A percentile compares a stretch with the other conserved stretches of the same genome.
Evolutionary conservation across 768 basidiomycete species (phyloP).

Genomic region (Serendipita sp.): DNA sequence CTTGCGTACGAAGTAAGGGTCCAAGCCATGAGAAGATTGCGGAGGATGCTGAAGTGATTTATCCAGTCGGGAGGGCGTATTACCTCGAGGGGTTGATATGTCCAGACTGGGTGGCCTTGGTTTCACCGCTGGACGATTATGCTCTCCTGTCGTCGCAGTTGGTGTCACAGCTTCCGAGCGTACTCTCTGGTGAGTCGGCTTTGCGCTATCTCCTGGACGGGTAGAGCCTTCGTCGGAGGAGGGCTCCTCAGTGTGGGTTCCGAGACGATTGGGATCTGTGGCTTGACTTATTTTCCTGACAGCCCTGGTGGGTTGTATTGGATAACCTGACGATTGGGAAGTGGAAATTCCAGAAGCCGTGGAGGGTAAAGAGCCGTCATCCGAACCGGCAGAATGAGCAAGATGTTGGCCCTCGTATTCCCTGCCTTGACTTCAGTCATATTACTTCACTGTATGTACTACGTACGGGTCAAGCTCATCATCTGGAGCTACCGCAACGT

Average conservation of each 20-base stretch:
- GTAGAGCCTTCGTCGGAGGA: not conserved
- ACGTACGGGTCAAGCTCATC: conserved; percentile 74
- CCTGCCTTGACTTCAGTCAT: not conserved
- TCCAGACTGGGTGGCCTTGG: not conserved
- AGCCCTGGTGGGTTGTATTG: not conserved
- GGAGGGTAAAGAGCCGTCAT: conserved; percentile 31
- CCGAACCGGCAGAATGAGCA: conserved; percentile 44
- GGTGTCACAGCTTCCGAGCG: not conserved
- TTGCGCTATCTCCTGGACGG: not conserved
- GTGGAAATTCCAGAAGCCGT: conserved; percentile 30
- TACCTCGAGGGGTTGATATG: not conserved
- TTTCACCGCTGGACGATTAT: not conserved
- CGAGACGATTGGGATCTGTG: not conserved
- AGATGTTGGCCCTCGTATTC: conserved; percentile 15
- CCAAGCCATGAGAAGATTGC: not conserved
- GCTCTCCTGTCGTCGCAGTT: too few species aligned
- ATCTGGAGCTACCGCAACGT: conserved; percentile 31
- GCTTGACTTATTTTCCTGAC: not conserved
- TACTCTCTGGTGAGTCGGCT: conserved; percentile 20
- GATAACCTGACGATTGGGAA: conserved; percentile 32
- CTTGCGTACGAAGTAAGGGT: not conserved
- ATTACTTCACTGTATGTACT: not conserved
- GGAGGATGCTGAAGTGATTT: not conserved
- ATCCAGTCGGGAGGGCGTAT: not conserved
- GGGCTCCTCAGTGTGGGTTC: not conserved